Evolutionary conservation across 2,329 filamentous ascomycete genomes (phyloP).

Genomic region (Colletotrichum incanum): DNA sequence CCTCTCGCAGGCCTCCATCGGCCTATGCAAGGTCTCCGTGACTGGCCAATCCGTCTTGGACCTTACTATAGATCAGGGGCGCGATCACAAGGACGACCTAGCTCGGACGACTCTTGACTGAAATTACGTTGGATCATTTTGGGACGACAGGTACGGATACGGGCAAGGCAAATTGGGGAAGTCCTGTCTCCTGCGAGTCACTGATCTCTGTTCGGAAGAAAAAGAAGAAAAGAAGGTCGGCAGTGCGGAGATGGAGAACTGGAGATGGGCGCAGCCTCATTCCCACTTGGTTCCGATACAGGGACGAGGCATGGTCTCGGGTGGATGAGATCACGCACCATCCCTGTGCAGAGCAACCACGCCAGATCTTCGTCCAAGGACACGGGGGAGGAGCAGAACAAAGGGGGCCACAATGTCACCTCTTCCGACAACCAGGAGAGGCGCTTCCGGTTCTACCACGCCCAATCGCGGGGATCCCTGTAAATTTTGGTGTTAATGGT

Average conservation of each 20-base stretch:
- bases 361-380: constrained; percentile 25
- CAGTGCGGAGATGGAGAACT: constrained; percentile 6
- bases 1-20: constrained; percentile 12
- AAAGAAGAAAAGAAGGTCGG: constrained; percentile 1
- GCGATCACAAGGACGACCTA: constrained; percentile 36
- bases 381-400: too few species aligned
- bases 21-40: constrained; percentile 24
- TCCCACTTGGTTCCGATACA: constrained; percentile 22
- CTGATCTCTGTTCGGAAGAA: constrained; percentile 14
- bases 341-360: constrained; percentile 20
- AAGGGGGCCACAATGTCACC: constrained; percentile 27
- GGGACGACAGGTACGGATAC: constrained; percentile 37
- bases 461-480: constrained; percentile 16
- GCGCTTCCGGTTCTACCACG: not conserved
- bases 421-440: constrained; percentile 27
- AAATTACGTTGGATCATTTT: constrained; percentile 22
- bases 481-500: constrained; percentile 19
- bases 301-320: constrained; percentile 23
- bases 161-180: not conserved
- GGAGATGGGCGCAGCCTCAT: constrained; percentile 15
- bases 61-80: constrained; percentile 43
- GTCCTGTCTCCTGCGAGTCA: not conserved
- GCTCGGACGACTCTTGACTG: constrained; percentile 12
- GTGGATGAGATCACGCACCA: constrained; percentile 19
- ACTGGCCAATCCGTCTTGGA: constrained; percentile 7